These are phyloP conservation scores for Fusarium ambrosium DNA, from an alignment of 2,329 filamentous ascomycete species.

Conservation along the genomic window DNA sequence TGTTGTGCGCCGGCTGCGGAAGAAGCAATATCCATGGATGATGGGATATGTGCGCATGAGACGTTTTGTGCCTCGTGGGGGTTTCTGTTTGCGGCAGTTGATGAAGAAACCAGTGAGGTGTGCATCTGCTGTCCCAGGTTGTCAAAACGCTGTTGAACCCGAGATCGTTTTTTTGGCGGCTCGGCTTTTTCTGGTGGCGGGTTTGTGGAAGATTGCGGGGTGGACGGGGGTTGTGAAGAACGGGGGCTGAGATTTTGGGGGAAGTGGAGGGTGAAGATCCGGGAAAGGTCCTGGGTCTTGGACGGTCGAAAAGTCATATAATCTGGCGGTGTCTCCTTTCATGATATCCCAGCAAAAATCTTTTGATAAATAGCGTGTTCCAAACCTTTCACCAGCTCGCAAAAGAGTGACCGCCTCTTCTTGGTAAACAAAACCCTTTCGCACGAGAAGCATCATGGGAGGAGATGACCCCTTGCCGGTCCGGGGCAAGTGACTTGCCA, in stretches of 20 bases:
- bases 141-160: neutral
- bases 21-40: neutral
- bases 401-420: conserved; percentile 22
- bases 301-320: conserved; percentile 3
- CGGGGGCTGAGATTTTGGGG: conserved; percentile 13
- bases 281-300: neutral
- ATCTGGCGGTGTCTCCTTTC: neutral
- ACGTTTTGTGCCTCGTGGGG: conserved; percentile 3
- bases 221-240: conserved; percentile 6
- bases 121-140: neutral
- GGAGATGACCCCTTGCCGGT: conserved; percentile 22
- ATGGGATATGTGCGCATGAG: neutral
- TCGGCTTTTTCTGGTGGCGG: conserved; percentile 2
- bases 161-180: conserved; percentile 10
- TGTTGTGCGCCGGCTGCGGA: neutral
- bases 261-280: conserved; percentile 2
- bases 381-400: neutral
- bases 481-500: conserved; percentile 25
- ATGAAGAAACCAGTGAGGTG: neutral
- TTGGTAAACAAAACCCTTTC: conserved; percentile 30
- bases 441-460: conserved; percentile 18
- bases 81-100: neutral
- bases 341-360: neutral
- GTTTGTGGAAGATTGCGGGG: conserved; percentile 24
- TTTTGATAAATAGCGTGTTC: neutral